A percentile compares a stretch with the other conserved stretches of the same genome.
These are phyloP conservation scores for Heritiera littoralis DNA, from an alignment of 345 rosid genomes.

Conservation along the genomic window DNA sequence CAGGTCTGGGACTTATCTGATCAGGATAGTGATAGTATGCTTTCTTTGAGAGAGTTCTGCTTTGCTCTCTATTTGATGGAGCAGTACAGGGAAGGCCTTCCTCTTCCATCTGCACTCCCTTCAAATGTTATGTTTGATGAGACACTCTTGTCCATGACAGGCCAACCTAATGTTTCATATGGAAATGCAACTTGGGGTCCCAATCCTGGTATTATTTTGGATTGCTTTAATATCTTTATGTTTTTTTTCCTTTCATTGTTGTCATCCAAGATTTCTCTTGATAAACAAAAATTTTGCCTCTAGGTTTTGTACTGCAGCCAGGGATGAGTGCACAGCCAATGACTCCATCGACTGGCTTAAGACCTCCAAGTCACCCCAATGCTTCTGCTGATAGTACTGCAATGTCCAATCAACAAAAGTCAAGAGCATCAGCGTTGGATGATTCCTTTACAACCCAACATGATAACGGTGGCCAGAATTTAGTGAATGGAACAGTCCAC, in stretches of 20 bases:
- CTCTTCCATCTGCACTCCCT: conserved; percentile 84
- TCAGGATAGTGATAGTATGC: conserved; percentile 98
- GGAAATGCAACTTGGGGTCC: conserved; percentile 82
- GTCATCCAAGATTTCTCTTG: conserved; percentile 24
- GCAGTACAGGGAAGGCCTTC: conserved; percentile 88
- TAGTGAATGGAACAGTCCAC: conserved; percentile 42
- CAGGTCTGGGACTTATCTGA: conserved; percentile 99
- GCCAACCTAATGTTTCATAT: conserved; percentile 62
- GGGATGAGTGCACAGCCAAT: conserved; percentile 54
- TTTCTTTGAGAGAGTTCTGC: conserved; percentile 96
- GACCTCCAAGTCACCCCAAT: conserved; percentile 63
- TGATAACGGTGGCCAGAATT: conserved; percentile 44
- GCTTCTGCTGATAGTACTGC: conserved; percentile 42
- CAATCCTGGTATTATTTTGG: conserved; percentile 53
- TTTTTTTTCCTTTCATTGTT: conserved; percentile 27
- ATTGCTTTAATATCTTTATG: conserved; percentile 25
- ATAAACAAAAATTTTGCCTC: conserved; percentile 13
- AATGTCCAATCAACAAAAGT: conserved; percentile 52
- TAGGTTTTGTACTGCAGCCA: conserved; percentile 76
- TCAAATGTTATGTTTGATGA: conserved; percentile 82
- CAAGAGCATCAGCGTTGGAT: conserved; percentile 46
- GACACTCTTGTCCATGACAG: conserved; percentile 79
- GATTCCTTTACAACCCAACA: conserved; percentile 62
- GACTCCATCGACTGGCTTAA: conserved; percentile 56
- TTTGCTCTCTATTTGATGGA: conserved; percentile 96